These are phyloP conservation scores for Emergomyces africanus DNA, from an alignment of 2,329 filamentous ascomycete genomes.

Conservation along the genomic window DNA sequence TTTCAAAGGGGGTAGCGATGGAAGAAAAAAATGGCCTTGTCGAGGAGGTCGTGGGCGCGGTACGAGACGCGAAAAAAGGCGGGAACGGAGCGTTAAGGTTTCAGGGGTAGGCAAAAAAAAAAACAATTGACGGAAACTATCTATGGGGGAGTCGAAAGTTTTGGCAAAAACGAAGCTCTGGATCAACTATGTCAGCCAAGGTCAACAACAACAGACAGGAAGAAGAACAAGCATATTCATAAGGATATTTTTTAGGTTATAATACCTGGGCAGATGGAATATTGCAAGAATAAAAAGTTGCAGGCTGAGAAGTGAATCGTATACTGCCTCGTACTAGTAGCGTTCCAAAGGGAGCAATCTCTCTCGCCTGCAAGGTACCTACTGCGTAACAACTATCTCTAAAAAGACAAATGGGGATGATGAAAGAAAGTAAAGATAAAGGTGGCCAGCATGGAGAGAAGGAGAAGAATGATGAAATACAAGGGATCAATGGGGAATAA, in stretches of 20 bases:
- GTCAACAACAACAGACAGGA: neutral
- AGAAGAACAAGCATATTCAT: neutral
- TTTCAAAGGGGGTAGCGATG: neutral
- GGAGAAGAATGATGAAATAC: neutral
- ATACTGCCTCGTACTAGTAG: neutral
- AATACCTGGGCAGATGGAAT: neutral
- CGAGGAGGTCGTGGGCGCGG: neutral
- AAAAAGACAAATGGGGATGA: neutral
- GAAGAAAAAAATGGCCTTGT: neutral
- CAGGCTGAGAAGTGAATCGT: neutral
- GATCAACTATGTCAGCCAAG: neutral
- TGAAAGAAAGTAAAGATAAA: neutral
- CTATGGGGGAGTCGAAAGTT: neutral
- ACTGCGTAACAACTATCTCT: neutral
- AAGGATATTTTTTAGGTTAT: neutral
- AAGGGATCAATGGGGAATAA: neutral
- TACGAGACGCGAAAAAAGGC: neutral
- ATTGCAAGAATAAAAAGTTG: neutral
- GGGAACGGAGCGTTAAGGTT: neutral
- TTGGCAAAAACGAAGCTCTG: neutral
- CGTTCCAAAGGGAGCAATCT: slow-evolving; percentile 1
- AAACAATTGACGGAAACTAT: neutral
- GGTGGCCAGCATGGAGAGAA: slow-evolving; percentile 4
- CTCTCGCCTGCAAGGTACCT: no score
- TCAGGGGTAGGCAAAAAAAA: neutral